A percentile compares a stretch with the other conserved stretches of the same genome.
Conservation (phyloP, 1,139 yeast species). For the Debaryomyces nepalensis region DNA sequence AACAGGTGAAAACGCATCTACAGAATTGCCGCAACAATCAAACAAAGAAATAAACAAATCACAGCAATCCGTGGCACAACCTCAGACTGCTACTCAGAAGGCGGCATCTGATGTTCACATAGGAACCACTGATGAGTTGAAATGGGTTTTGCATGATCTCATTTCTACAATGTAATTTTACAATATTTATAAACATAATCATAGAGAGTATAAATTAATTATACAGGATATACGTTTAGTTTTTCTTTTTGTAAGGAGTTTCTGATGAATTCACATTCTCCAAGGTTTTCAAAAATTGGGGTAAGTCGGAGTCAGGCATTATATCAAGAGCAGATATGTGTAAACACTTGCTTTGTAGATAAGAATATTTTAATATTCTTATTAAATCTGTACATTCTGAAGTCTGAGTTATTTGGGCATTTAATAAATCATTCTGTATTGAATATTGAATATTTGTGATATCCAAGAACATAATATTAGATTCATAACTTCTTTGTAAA, state of each 20-base stretch:
- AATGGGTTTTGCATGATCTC: conserved; percentile 70
- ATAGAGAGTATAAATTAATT: conserved; percentile 7
- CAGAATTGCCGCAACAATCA: neutral
- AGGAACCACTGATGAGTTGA: conserved; percentile 71
- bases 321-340: conserved; percentile 21
- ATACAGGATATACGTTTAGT: conserved; percentile 7
- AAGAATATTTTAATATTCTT: conserved; percentile 23
- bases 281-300: conserved; percentile 20
- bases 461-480: conserved; percentile 23
- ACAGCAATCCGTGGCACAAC: neutral
- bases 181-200: conserved; percentile 7
- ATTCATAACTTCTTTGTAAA: conserved; percentile 15
- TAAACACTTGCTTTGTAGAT: conserved; percentile 29
- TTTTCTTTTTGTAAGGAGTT: conserved; percentile 24
- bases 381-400: neutral
- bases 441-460: conserved; percentile 13
- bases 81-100: conserved; percentile 14
- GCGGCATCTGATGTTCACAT: conserved; percentile 34
- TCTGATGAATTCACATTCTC: conserved; percentile 23
- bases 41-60: neutral
- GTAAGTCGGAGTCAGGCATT: conserved; percentile 14
- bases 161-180: conserved; percentile 37
- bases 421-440: conserved; percentile 10
- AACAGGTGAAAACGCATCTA: neutral
- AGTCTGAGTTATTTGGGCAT: neutral